Percentiles rank a stretch among this genome's conserved stretches.
These are phyloP conservation scores for Ulmus americana DNA, from an alignment of 331 rosid species.

Conservation along the genomic window DNA sequence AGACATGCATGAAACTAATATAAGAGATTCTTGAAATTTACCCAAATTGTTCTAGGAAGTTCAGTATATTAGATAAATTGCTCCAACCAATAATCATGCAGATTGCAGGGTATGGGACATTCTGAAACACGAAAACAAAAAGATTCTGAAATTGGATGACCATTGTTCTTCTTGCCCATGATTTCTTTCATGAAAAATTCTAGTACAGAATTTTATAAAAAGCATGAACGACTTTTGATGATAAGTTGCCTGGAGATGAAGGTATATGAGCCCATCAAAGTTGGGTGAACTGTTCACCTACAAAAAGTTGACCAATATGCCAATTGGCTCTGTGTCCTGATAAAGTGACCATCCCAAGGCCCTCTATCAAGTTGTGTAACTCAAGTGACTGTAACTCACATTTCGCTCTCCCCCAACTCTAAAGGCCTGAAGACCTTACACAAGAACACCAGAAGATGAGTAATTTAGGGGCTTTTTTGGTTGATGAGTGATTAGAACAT, in stretches of 20 bases:
- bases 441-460: no score
- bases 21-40: no score
- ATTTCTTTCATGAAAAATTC: slow-evolving; percentile 5
- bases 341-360: slow-evolving; percentile 10
- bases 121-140: background rate
- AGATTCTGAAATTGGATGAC: no score
- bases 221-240: no score
- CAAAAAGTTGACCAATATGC: background rate
- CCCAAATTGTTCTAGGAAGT: no score
- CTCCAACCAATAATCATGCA: no score
- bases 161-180: background rate
- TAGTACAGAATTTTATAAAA: no score
- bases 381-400: background rate
- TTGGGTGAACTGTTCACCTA: slow-evolving; percentile 7
- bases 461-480: no score
- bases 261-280: slow-evolving; percentile 11
- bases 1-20: no score
- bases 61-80: no score
- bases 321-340: background rate
- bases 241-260: background rate
- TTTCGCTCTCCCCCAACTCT: background rate
- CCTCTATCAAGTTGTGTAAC: background rate
- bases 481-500: no score
- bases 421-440: background rate
- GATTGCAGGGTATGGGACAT: background rate